Base-by-base conservation (phyloP, 2,329 filamentous ascomycete species). In the Stagonosporopsis chrysanthemi region DNA sequence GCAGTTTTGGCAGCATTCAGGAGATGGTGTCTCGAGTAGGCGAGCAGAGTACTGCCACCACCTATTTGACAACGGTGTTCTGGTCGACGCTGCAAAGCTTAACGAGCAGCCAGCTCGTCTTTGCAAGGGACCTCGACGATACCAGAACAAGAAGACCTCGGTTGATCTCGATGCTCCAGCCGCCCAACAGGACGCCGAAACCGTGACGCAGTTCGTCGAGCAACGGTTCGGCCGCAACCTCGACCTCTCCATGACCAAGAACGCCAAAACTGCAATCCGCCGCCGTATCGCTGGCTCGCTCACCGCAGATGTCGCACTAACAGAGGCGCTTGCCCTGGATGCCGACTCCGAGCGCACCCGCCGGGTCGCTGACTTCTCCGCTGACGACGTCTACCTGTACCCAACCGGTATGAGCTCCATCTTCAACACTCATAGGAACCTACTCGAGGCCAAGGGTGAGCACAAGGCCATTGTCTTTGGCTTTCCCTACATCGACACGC, bases 401-500 rank as follows among this genome's bases (percentile, higher is more conserved):
- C 91, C 94, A 0, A 89, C 86, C 38, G 95, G 95, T 35, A 99
- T 99, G 93, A 97, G 92, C 70, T 88, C 94, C 48, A 97, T 99
- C 41, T 99, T 92, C 79, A 92, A 91, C 66, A 84, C 90, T 0
- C 95, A 99, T 73, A 87, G 89, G 45, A 86, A 86, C 40, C 80
- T 97, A 47, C 80, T 94, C 61, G 80, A 81, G 48, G 83, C 86
- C 0, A 85, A 88, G 35, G 87, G 87, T 3, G 56, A 65, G n/a
- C 72, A 85, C 58, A 90, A 91, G 76, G 96, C 92, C 75, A 87
- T 99, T 71, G 93, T 90, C 70, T 97, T 92, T 70, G 95, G 95
- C n/a, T 99, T 99, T 67, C 92, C 95, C 0, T 99, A 99, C 68
- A 91, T 97, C 49, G 95, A 99, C 76, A 97, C 95, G 0, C 83